Conservation (phyloP, 163 green algal species). For the Coccomyxa subellipsoidea region DNA sequence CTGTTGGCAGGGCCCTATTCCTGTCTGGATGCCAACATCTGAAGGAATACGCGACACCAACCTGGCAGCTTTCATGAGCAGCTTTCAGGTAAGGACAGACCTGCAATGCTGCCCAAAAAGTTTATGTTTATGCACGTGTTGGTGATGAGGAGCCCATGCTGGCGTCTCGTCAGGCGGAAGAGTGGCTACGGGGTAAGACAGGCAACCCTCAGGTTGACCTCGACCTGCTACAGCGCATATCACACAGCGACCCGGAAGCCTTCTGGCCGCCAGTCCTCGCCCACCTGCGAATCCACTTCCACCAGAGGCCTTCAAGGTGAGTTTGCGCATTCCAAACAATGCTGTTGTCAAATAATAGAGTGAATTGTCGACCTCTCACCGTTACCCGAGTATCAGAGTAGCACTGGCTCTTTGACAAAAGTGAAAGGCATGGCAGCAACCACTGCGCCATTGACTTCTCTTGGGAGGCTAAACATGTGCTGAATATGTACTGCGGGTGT, state of each 20-base stretch:
- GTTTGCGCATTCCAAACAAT: not conserved
- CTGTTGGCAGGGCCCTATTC: conserved; percentile 45
- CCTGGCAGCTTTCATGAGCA: conserved; percentile 51
- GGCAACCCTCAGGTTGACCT: conserved; percentile 44
- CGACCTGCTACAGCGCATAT: conserved; percentile 59
- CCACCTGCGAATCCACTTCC: conserved; percentile 50
- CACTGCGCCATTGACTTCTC: too few species aligned
- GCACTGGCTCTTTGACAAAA: too few species aligned
- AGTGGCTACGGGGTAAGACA: conserved; percentile 27
- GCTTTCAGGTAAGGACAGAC: conserved; percentile 28
- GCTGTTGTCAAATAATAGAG: not conserved
- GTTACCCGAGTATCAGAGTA: too few species aligned
- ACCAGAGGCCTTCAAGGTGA: conserved; percentile 37
- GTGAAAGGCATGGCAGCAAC: too few species aligned
- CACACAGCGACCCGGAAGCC: conserved; percentile 47
- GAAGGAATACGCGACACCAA: conserved; percentile 47
- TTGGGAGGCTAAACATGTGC: too few species aligned
- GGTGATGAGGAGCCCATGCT: not conserved
- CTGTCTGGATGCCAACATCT: conserved; percentile 58
- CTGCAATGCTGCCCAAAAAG: not conserved
- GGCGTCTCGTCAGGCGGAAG: not conserved
- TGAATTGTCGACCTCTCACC: not conserved
- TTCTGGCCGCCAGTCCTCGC: conserved; percentile 62
- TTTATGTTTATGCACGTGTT: not conserved
- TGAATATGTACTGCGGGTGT: too few species aligned